A percentile compares a stretch with the other conserved stretches of the same genome.
Conservation (phyloP, 495 filamentous ascomycete genomes). For the Aspergillus asperescens region DNA sequence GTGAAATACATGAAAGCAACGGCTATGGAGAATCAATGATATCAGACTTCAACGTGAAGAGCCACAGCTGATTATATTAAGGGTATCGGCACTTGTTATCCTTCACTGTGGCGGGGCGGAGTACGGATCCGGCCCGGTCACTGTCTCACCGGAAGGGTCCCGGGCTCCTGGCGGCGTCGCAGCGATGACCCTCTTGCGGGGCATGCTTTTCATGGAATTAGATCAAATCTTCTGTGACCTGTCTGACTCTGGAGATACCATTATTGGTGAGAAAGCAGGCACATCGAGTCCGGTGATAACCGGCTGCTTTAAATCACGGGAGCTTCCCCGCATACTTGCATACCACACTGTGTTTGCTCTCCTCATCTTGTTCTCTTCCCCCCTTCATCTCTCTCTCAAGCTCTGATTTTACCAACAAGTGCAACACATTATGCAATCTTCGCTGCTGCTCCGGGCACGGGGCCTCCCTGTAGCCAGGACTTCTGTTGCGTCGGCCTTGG, state of each 20-base stretch:
- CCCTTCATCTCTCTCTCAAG: constrained; percentile 6
- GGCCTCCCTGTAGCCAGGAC: constrained; percentile 28
- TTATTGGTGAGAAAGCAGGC: not conserved
- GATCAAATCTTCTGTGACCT: too few species aligned
- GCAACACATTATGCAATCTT: constrained; percentile 31
- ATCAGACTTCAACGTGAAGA: too few species aligned
- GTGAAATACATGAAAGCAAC: too few species aligned
- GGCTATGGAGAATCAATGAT: too few species aligned
- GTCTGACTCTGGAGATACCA: too few species aligned
- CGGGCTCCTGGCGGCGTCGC: too few species aligned
- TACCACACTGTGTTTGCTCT: constrained; percentile 1
- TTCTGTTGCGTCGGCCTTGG: constrained; percentile 11
- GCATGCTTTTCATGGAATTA: too few species aligned
- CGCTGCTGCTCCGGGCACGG: constrained; percentile 28
- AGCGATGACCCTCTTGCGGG: too few species aligned
- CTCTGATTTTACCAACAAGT: constrained; percentile 1
- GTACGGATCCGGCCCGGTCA: constrained; percentile 17
- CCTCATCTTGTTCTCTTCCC: constrained; percentile 3
- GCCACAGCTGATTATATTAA: too few species aligned
- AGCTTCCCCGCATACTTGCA: constrained; percentile 18
- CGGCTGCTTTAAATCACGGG: constrained; percentile 15
- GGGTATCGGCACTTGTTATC: too few species aligned
- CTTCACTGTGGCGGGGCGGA: too few species aligned
- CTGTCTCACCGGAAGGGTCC: constrained; percentile 14
- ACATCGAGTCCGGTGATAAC: constrained; percentile 3